Conservation (phyloP, 768 basidiomycete species). For the Mycena galericulata region DNA sequence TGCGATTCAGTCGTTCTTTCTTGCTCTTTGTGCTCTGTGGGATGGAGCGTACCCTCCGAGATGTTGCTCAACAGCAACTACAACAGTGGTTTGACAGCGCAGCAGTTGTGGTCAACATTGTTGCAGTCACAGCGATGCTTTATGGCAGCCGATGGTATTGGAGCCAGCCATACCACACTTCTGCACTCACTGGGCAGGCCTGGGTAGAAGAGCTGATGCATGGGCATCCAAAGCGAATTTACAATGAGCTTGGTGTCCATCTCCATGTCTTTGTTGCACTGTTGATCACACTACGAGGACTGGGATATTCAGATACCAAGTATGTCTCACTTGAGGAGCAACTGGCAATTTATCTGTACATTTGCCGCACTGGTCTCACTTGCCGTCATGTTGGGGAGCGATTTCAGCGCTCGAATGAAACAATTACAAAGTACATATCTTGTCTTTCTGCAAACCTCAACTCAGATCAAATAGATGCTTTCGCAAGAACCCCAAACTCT, state of each 20-base stretch:
- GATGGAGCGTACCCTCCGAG: conserved; percentile 2
- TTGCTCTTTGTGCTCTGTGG: not conserved
- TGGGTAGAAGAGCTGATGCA: conserved; percentile 37
- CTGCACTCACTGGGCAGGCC: conserved; percentile 27
- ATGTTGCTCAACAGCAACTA: conserved; percentile 8
- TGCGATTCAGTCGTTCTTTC: no score
- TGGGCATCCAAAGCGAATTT: conserved; percentile 36
- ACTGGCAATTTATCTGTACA: conserved; percentile 37
- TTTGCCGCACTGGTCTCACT: conserved; percentile 19
- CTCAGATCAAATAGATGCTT: conserved; percentile 31
- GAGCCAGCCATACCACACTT: conserved; percentile 35
- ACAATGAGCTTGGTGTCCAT: conserved; percentile 34
- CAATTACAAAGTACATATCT: conserved; percentile 33
- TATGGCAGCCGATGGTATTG: conserved; percentile 16
- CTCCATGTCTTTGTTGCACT: conserved; percentile 35
- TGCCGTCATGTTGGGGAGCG: conserved; percentile 35
- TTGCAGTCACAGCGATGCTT: conserved; percentile 3
- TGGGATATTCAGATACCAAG: conserved; percentile 16
- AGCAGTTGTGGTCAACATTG: conserved; percentile 3
- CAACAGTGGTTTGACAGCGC: conserved; percentile 18
- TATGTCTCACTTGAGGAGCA: conserved; percentile 34
- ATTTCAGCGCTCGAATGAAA: conserved; percentile 40
- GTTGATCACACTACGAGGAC: conserved; percentile 13
- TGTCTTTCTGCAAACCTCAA: conserved; percentile 14
- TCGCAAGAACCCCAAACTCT: conserved; percentile 42